A percentile compares a stretch with the other conserved stretches of the same genome.
These are phyloP conservation scores for Suillus americanus DNA, from an alignment of 768 basidiomycete genomes.

Conservation along the genomic window DNA sequence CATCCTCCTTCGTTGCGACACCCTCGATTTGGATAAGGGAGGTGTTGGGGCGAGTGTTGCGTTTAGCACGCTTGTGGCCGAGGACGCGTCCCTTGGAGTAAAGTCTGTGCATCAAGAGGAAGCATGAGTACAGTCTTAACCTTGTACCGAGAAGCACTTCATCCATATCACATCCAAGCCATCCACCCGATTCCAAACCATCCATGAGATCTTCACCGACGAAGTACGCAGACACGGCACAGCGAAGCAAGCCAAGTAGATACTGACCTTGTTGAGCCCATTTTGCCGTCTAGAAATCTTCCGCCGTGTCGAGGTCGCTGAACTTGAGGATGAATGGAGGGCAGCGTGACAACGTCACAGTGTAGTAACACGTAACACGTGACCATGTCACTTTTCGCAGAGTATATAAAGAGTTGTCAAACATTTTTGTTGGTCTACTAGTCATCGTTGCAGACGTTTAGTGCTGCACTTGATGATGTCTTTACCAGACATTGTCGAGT, in stretches of 20 bases:
- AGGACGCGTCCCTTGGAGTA: constrained; percentile 96
- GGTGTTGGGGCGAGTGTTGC: constrained; percentile 94
- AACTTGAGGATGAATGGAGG: constrained; percentile 17
- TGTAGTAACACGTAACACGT: constrained; percentile 19
- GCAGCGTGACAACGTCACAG: constrained; percentile 31
- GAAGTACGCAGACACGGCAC: not conserved
- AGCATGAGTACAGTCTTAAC: constrained; percentile 4
- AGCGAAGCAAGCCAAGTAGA: constrained; percentile 6
- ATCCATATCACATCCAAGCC: constrained; percentile 13
- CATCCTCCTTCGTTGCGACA: constrained; percentile 89
- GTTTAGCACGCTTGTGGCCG: constrained; percentile 98
- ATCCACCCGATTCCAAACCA: constrained; percentile 16
- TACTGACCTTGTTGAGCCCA: constrained; percentile 81
- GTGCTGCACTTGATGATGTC: constrained; percentile 49
- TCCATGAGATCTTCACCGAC: constrained; percentile 1
- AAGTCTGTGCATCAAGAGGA: constrained; percentile 53
- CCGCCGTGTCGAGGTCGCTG: constrained; percentile 24
- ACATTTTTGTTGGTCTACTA: not conserved
- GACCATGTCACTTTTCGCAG: constrained; percentile 10
- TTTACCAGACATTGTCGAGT: constrained; percentile 41
- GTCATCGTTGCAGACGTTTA: constrained; percentile 38
- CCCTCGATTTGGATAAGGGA: constrained; percentile 98
- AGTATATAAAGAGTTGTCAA: constrained; percentile 4
- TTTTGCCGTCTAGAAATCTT: constrained; percentile 45
- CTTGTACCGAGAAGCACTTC: constrained; percentile 7